Percentiles rank a stretch among this genome's conserved stretches.
These are phyloP conservation scores for Aquilaria malaccensis DNA, from an alignment of 345 rosid species.

Conservation along the genomic window DNA sequence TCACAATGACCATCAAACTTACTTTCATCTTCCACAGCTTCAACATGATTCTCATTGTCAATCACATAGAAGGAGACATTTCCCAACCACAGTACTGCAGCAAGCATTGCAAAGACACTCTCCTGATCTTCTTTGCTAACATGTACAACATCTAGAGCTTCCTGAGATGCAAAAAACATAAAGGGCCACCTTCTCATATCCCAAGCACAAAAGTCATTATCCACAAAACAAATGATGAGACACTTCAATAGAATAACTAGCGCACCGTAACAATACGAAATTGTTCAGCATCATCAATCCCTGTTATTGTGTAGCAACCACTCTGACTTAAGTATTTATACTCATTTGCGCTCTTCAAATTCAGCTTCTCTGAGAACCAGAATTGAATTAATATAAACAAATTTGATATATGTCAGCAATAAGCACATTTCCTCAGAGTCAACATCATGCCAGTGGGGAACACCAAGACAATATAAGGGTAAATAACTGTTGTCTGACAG, in stretches of 20 bases:
- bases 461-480: neutral
- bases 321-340: constrained; percentile 89
- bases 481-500: too few species aligned
- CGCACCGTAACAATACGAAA: constrained; percentile 64
- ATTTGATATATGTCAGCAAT: neutral
- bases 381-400: constrained; percentile 7
- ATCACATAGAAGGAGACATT: constrained; percentile 64
- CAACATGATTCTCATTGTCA: constrained; percentile 95
- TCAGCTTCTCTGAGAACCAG: constrained; percentile 61
- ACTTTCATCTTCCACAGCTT: constrained; percentile 83
- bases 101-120: constrained; percentile 88
- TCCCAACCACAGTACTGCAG: constrained; percentile 99
- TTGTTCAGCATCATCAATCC: constrained; percentile 82
- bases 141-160: constrained; percentile 94
- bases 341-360: constrained; percentile 65
- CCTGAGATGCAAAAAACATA: constrained; percentile 39
- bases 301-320: constrained; percentile 61
- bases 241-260: constrained; percentile 9
- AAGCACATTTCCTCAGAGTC: too few species aligned
- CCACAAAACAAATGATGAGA: constrained; percentile 4
- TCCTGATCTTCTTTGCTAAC: constrained; percentile 95
- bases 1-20: constrained; percentile 17
- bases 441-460: too few species aligned
- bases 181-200: constrained; percentile 7
- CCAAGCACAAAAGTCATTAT: neutral